Conservation (phyloP, 805 yeast genomes). For the Candida hispaniensis region DNA sequence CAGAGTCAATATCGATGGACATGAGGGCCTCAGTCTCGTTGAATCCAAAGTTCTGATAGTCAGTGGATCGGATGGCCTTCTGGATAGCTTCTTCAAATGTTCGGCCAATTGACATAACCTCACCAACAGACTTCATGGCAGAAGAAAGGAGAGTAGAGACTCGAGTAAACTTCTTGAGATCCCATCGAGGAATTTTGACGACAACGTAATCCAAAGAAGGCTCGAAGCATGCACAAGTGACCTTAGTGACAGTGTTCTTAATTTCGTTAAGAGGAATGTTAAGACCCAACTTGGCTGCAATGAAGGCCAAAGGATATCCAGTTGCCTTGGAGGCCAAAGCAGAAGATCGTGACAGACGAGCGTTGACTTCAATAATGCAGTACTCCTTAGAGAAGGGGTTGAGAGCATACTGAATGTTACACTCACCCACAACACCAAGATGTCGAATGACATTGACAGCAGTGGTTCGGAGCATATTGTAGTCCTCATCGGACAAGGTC, state of each 20-base stretch:
- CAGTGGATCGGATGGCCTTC: conserved; percentile 93
- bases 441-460: conserved; percentile 96
- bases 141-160: conserved; percentile 82
- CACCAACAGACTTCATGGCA: conserved; percentile 98
- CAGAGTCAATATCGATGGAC: conserved; percentile 87
- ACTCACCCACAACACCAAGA: conserved; percentile 97
- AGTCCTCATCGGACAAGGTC: conserved; percentile 91
- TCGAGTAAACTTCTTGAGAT: conserved; percentile 86
- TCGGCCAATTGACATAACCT: conserved; percentile 95
- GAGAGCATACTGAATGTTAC: conserved; percentile 94
- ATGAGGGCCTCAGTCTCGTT: conserved; percentile 66
- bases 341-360: conserved; percentile 95
- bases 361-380: conserved; percentile 96
- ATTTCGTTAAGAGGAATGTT: conserved; percentile 87
- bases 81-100: conserved; percentile 97
- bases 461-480: conserved; percentile 94
- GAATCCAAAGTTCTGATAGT: conserved; percentile 93
- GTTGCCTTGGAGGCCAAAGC: conserved; percentile 98
- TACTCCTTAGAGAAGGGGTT: conserved; percentile 90
- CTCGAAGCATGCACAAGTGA: conserved; percentile 93
- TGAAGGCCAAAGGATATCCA: conserved; percentile 95
- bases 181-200: conserved; percentile 98
- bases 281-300: conserved; percentile 93
- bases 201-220: conserved; percentile 96
- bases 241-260: conserved; percentile 84